Percentiles rank a stretch among this genome's conserved stretches.
Evolutionary conservation across 140 eudicot genomes (phyloP).

Genomic region (Bidens hawaiensis): DNA sequence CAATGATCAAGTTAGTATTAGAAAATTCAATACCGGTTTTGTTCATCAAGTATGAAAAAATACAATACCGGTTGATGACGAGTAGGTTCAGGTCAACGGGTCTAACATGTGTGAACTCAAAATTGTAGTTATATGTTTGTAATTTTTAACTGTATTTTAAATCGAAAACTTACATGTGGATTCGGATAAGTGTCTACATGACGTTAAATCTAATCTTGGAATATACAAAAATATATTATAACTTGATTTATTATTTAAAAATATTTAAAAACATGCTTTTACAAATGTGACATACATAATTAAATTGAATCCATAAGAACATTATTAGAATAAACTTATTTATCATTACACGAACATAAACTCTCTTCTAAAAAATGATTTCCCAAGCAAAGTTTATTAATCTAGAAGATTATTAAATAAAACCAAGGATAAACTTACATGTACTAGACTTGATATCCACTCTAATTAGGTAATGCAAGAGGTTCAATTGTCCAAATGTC

Average conservation of each 20-base stretch:
- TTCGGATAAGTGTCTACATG: neutral
- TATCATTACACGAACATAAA: conserved; percentile 9
- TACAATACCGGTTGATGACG: no score
- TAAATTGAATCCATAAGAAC: conserved; percentile 2
- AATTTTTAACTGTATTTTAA: neutral
- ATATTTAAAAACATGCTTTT: neutral
- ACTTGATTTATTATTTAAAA: neutral
- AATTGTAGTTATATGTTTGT: neutral
- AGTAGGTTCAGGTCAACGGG: no score
- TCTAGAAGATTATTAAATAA: neutral
- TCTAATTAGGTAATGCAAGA: conserved; percentile 38
- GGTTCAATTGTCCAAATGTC: conserved; percentile 87
- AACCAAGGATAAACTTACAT: conserved; percentile 16
- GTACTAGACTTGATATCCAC: conserved; percentile 11
- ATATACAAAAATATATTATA: neutral
- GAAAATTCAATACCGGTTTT: neutral
- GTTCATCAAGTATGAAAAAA: no score
- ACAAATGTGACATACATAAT: neutral
- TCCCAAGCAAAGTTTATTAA: conserved; percentile 14
- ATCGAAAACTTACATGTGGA: conserved; percentile 1
- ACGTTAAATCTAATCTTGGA: neutral
- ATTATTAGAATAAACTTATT: neutral
- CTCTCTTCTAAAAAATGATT: neutral
- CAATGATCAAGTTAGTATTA: neutral
- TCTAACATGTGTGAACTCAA: no score